Conservation (phyloP, 371 early-diverging fungal genomes). For the Mucor indicus region DNA sequence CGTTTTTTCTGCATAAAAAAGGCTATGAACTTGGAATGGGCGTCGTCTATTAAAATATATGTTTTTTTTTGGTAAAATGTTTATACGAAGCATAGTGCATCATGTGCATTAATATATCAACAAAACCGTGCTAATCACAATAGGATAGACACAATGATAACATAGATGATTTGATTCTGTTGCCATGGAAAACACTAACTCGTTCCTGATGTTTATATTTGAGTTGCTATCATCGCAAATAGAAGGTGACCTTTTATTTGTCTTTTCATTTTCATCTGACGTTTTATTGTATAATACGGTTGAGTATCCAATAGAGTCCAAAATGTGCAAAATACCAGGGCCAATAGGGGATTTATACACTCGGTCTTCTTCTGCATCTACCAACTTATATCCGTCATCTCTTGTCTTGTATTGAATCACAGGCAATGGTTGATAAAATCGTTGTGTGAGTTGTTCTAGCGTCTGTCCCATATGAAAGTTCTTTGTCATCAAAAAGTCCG, state of each 20-base stretch:
- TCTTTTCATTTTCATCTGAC: constrained; percentile 29
- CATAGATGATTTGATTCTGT: too few relatives aligned
- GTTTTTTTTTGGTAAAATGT: too few relatives aligned
- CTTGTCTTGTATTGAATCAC: neutral
- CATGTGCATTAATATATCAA: too few relatives aligned
- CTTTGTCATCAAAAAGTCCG: constrained; percentile 42
- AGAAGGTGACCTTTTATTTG: constrained; percentile 25
- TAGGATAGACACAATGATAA: too few relatives aligned
- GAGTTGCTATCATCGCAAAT: constrained; percentile 32
- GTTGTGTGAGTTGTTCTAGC: constrained; percentile 22
- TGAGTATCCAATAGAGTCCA: constrained; percentile 46
- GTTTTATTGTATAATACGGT: constrained; percentile 40
- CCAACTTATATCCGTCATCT: neutral
- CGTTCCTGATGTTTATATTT: too few relatives aligned
- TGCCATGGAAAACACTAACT: too few relatives aligned
- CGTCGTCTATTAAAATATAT: too few relatives aligned
- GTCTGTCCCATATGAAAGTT: constrained; percentile 23
- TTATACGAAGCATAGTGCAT: too few relatives aligned
- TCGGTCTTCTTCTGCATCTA: neutral
- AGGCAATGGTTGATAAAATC: constrained; percentile 24
- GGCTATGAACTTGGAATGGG: too few relatives aligned
- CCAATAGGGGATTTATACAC: constrained; percentile 42
- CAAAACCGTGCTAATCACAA: too few relatives aligned
- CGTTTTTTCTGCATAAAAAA: too few relatives aligned
- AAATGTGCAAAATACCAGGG: constrained; percentile 41